Evolutionary conservation across 1,284 basidiomycete species (phyloP).

Genomic region (Cronartium ribicola): DNA sequence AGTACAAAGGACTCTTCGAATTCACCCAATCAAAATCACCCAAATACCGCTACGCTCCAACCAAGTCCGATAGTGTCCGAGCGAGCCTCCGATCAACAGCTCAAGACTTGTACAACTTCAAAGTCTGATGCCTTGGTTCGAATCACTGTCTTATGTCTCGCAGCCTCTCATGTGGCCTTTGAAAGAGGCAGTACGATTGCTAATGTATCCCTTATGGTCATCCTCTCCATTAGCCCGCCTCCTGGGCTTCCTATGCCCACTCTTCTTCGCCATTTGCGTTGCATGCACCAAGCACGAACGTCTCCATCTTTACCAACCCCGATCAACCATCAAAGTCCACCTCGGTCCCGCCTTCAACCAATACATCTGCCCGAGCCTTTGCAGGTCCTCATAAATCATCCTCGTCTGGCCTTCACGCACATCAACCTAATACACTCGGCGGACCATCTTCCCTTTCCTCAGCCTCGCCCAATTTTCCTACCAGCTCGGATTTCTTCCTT

Average conservation of each 20-base stretch:
- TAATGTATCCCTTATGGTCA: no score
- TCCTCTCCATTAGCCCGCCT: constrained; percentile 12
- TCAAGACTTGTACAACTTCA: background rate
- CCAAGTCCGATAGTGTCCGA: no score
- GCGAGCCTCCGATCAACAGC: background rate
- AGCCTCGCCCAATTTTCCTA: constrained; percentile 27
- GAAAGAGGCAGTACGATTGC: no score
- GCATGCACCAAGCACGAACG: constrained; percentile 20
- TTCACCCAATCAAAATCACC: no score
- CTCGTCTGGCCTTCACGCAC: background rate
- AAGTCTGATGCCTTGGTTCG: constrained; percentile 5
- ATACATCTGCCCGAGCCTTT: constrained; percentile 12
- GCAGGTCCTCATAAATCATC: constrained; percentile 9
- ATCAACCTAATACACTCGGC: background rate
- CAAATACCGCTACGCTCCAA: no score
- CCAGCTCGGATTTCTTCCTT: constrained; percentile 39
- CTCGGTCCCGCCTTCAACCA: background rate
- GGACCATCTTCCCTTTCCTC: background rate
- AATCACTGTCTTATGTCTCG: background rate
- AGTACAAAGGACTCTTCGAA: no score
- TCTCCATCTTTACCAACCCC: constrained; percentile 5
- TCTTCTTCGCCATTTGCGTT: constrained; percentile 25
- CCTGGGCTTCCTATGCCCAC: constrained; percentile 28
- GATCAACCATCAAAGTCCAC: background rate
- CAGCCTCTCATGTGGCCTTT: no score